A percentile compares a stretch with the other conserved stretches of the same genome.
Conservation (phyloP, 2,329 filamentous ascomycete species). For the Pseudogymnoascus verrucosus region DNA sequence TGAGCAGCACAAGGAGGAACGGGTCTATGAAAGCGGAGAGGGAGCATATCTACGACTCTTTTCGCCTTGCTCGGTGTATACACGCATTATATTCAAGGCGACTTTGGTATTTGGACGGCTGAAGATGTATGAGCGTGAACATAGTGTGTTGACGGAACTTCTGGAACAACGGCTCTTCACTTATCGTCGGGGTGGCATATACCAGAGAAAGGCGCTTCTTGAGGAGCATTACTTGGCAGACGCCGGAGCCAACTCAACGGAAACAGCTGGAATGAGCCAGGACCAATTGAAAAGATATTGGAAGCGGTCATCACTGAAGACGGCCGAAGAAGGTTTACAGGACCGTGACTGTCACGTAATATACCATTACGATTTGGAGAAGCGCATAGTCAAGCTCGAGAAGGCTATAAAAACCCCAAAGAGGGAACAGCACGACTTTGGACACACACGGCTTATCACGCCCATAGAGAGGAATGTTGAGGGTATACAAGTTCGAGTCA, state of each 20-base stretch:
- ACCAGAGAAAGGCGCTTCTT: constrained; percentile 85
- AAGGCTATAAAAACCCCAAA: constrained; percentile 74
- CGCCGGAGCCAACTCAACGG: constrained; percentile 16
- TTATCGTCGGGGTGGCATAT: constrained; percentile 80
- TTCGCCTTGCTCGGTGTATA: constrained; percentile 88
- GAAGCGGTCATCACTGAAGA: constrained; percentile 66
- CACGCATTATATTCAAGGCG: constrained; percentile 84
- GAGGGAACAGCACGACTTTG: constrained; percentile 85
- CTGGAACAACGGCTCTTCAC: constrained; percentile 80
- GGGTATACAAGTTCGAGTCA: constrained; percentile 57
- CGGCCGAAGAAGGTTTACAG: constrained; percentile 79
- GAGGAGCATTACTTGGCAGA: constrained; percentile 90
- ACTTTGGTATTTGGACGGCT: constrained; percentile 70
- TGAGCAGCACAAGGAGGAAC: constrained; percentile 70
- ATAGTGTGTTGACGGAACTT: constrained; percentile 65
- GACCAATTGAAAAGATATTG: constrained; percentile 72
- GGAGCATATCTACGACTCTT: constrained; percentile 84
- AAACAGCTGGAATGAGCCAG: constrained; percentile 22
- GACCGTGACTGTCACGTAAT: constrained; percentile 86
- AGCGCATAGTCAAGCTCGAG: constrained; percentile 86
- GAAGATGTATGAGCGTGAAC: constrained; percentile 72
- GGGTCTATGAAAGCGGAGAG: constrained; percentile 72
- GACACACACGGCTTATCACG: constrained; percentile 69
- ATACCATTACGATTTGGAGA: constrained; percentile 90
- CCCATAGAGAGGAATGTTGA: constrained; percentile 68